Evolutionary conservation across 441 rosid genomes (phyloP).

Genomic region (Gossypium trilobum): DNA sequence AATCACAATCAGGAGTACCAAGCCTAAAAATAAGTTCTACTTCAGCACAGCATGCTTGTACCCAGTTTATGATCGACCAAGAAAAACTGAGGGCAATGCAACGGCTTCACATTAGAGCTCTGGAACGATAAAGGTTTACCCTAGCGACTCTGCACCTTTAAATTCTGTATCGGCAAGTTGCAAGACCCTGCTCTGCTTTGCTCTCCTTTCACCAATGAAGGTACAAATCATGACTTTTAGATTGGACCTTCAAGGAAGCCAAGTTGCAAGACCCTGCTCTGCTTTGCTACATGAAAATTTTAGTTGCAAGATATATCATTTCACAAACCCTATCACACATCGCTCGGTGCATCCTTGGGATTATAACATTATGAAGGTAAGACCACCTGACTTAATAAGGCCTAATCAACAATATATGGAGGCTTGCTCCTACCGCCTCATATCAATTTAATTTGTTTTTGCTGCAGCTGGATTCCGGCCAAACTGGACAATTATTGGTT

Average conservation of each 20-base stretch:
- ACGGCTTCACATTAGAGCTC: background rate
- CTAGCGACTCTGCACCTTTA: background rate
- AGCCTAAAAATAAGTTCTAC: background rate
- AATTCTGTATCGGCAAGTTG: background rate
- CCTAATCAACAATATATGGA: background rate
- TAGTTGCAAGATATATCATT: background rate
- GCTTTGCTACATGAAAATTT: background rate
- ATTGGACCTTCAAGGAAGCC: background rate
- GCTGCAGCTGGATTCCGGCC: conserved; percentile 60
- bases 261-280: too few relatives aligned
- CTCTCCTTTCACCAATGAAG: background rate
- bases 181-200: background rate
- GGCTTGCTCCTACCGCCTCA: background rate
- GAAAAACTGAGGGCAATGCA: background rate
- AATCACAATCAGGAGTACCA: background rate
- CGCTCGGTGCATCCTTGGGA: background rate
- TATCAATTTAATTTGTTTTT: conserved; percentile 32
- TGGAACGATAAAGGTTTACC: background rate
- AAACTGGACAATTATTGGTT: conserved; percentile 92
- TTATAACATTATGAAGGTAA: background rate
- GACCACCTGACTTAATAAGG: background rate
- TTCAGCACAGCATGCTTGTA: background rate
- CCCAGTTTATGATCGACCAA: background rate
- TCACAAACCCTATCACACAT: background rate
- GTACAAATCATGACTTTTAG: background rate